These are phyloP conservation scores for Fusarium neocosmosporiellum DNA, from an alignment of 2,329 filamentous ascomycete species.

Conservation along the genomic window DNA sequence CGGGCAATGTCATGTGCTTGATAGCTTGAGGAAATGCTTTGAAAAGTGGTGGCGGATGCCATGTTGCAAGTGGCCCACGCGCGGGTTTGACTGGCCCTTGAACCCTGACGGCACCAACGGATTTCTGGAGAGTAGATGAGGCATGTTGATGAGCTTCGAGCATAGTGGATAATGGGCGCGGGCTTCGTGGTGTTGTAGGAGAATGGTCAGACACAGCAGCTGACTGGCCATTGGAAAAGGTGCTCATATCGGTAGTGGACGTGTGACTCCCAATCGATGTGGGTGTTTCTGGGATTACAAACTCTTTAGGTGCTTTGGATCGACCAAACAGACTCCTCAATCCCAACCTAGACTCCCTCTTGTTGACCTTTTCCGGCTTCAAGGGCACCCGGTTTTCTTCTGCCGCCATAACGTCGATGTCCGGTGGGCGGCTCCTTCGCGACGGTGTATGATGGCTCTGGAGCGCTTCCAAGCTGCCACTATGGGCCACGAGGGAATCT, in stretches of 20 bases:
- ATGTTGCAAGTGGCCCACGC: slow-evolving; percentile 56
- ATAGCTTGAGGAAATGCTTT: slow-evolving; percentile 88
- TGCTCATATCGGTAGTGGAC: slow-evolving; percentile 59
- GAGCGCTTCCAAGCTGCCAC: slow-evolving; percentile 38
- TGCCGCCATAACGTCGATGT: slow-evolving; percentile 37
- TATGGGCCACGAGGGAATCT: slow-evolving; percentile 42
- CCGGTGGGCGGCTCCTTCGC: slow-evolving; percentile 41
- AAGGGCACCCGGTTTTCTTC: slow-evolving; percentile 55
- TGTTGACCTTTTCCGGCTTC: slow-evolving; percentile 55
- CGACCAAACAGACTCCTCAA: slow-evolving; percentile 64
- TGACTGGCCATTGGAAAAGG: slow-evolving; percentile 55
- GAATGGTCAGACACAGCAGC: slow-evolving; percentile 51
- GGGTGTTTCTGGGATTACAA: slow-evolving; percentile 45
- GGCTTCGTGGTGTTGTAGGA: slow-evolving; percentile 40
- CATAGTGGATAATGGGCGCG: slow-evolving; percentile 41
- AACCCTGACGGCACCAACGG: slow-evolving; percentile 19
- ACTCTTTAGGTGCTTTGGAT: slow-evolving; percentile 52
- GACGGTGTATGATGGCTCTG: slow-evolving; percentile 37
- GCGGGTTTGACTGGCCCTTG: slow-evolving; percentile 32
- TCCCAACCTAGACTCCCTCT: slow-evolving; percentile 64
- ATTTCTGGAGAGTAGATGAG: slow-evolving; percentile 17
- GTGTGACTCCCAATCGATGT: slow-evolving; percentile 55
- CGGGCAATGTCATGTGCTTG: slow-evolving; percentile 77
- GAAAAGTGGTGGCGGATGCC: slow-evolving; percentile 82
- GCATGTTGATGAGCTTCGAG: slow-evolving; percentile 34